A percentile compares a stretch with the other conserved stretches of the same genome.
phyloP scores from a whole-genome alignment of 164 flowering plant species.

The Kingdonia uniflora region DNA sequence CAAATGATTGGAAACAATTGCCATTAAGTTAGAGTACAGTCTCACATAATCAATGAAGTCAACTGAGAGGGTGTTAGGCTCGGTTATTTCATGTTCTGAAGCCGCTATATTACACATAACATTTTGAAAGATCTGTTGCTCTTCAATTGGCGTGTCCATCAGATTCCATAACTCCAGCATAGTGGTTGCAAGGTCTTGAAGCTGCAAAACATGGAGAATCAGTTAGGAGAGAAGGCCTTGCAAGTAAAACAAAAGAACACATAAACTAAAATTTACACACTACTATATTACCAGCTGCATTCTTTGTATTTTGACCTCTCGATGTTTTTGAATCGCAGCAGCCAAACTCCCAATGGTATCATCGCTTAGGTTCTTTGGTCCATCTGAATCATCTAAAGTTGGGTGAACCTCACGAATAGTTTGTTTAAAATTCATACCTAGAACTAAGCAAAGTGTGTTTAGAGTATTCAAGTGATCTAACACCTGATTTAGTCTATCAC shows the following conservation, averaged over 20 bases:
- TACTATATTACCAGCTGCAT: conserved; percentile 38
- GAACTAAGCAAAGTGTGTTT: conserved; percentile 53
- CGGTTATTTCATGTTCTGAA: conserved; percentile 55
- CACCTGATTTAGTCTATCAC: conserved; percentile 50
- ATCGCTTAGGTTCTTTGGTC: conserved; percentile 30
- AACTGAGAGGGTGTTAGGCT: conserved; percentile 45
- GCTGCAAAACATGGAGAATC: conserved; percentile 25
- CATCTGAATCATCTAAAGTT: conserved; percentile 35
- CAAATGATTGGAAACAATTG: not conserved
- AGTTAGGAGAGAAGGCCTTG: not conserved
- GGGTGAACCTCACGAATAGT: conserved; percentile 43
- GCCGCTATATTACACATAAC: conserved; percentile 64
- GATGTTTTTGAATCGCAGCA: conserved; percentile 27
- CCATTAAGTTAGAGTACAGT: not conserved
- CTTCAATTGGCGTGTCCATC: conserved; percentile 79
- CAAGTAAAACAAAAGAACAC: not conserved
- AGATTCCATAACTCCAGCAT: conserved; percentile 77
- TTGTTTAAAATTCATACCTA: conserved; percentile 61
- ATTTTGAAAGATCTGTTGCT: conserved; percentile 65
- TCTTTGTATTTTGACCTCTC: conserved; percentile 52
- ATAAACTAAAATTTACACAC: not conserved
- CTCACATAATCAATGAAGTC: conserved; percentile 54
- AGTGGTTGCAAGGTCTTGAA: conserved; percentile 62
- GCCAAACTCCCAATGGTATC: conserved; percentile 38
- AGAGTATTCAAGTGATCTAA: conserved; percentile 33